Base-by-base conservation (phyloP, 2,329 filamentous ascomycete species). In the Emergomyces orientalis region DNA sequence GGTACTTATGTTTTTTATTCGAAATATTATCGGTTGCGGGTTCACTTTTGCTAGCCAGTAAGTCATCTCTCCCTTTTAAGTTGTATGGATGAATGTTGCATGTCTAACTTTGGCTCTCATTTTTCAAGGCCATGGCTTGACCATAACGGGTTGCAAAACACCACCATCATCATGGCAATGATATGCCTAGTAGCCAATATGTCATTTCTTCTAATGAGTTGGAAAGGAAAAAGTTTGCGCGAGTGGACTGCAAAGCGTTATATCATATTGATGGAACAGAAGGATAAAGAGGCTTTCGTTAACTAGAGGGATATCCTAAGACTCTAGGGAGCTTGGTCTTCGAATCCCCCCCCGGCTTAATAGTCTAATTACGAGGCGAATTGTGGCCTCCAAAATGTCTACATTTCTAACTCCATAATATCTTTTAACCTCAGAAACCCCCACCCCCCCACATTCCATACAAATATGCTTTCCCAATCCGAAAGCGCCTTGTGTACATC, bases 1-100 rank as follows among this genome's bases (percentile, higher is more conserved):
- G 63, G 72, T 70, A 13, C 69, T 73, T 19, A 71, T 77, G 39
- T 76, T 77, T 34, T 62, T 77, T 41, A 69, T 77, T 37, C 68
- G 76, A 1, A 78, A 78, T 64, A 73, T 72, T 0, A 74, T 77
- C 63, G 71, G 71, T 37, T 76, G 60, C 34, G 63, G 62, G 6
- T 68, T 75, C 49, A 67, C 64, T 30, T 74, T 73, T 62, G 72
- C 65, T 60, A 74, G 75, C 66, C 74, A 71, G n/a, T 64, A 61
- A 59, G 64, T 63, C 14, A 14, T 37, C 7, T 39, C 34, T 41
- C 22, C 8, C 17, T n/a, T n/a, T 30, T n/a, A n/a, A n/a, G n/a
- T n/a, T n/a, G n/a, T n/a, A 51, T 52, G 3, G 19, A 19, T 60
- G 25, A 32, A 32, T 62, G 30, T 6, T 39, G 22, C 30, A 45